These are phyloP conservation scores for Globisporangium nagaii DNA, from an alignment of 352 stramenopile genomes.

Conservation along the genomic window DNA sequence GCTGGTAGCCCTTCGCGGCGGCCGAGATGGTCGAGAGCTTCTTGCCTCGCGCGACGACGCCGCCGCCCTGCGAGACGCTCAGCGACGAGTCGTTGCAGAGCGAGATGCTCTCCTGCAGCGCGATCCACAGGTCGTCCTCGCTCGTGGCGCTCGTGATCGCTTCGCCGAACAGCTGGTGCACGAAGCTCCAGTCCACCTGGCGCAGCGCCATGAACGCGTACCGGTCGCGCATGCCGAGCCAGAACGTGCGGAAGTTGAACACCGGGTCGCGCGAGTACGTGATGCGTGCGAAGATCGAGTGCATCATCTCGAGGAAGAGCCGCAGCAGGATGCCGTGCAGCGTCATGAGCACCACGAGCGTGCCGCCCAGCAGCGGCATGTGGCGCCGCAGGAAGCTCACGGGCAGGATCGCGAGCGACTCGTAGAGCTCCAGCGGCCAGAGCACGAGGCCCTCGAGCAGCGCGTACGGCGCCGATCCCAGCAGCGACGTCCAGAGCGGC, in stretches of 20 bases:
- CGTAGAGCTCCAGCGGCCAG: constrained; percentile 67
- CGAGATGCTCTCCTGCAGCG: constrained; percentile 65
- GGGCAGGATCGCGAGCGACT: constrained; percentile 66
- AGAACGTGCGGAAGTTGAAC: constrained; percentile 73
- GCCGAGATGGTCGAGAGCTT: constrained; percentile 19
- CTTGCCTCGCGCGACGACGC: constrained; percentile 15
- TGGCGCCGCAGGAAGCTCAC: constrained; percentile 71
- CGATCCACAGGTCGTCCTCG: constrained; percentile 79
- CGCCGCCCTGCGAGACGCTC: constrained; percentile 26
- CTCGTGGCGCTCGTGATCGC: constrained; percentile 49
- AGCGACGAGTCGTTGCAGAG: constrained; percentile 69
- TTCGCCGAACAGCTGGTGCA: constrained; percentile 70
- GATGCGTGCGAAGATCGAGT: constrained; percentile 61
- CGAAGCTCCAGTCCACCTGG: constrained; percentile 57
- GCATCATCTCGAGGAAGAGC: constrained; percentile 55
- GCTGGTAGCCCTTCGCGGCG: constrained; percentile 28
- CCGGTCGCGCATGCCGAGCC: constrained; percentile 54
- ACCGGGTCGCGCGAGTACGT: constrained; percentile 59
- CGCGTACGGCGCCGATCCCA: constrained; percentile 26
- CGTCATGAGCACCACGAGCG: constrained; percentile 74
- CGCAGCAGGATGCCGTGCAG: constrained; percentile 69
- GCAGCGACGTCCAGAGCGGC: no score
- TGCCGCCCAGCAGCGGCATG: constrained; percentile 63
- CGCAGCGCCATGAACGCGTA: constrained; percentile 55
- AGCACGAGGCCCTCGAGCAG: constrained; percentile 55